Evolutionary conservation across 371 early-diverging fungal species (phyloP), one percentile per base, ranked within the genome.

Genomic region (Nematocida sp.): DNA sequence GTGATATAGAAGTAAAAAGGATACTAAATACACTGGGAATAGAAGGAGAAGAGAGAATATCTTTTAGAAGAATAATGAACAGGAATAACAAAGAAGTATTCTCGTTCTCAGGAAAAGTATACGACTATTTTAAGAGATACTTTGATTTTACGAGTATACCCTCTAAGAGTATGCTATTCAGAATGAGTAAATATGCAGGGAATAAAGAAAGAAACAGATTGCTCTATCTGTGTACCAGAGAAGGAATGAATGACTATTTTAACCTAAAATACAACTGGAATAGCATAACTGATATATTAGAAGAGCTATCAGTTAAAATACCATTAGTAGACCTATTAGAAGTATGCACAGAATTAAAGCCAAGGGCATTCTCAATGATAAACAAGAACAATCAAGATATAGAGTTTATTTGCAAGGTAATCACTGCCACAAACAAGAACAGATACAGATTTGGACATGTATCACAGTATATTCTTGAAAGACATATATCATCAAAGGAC

Each of bases 341-440:
- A 47, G 41, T 78, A 46, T 78, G 76, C 49, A 77, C 70, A 53
- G 53, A 77, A 35, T 75, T 83, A 23, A 81, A 79, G 62, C 81
- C 81, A 0, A 63, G 83, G 48, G 75, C 80, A 49, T 83, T 80
- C 63, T 78, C 78, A n/a, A 25, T 83, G 13, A 78, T 76, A 25
- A 78, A 78, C 57, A 58, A 62, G 15, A 25, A 48, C n/a, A 53
- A 76, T 1, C 41, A 35, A 27, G 79, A 80, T 37, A 62, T 17
- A 1, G 49, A 64, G 35, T 61, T 83, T 41, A 34, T 83, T 11
- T 38, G 77, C 23, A 80, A 79, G 1, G 52, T 77, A 25, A 61
- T 81, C 11, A 21, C 32, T 2, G 70, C 74, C 43, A 25, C 15
- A n/a, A 25, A 32, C 17, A 53, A 67, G 17, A 31, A 23, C 0